Evolutionary conservation across 2,329 filamentous ascomycete species (phyloP).

Genomic region (Thielaviopsis musarum): DNA sequence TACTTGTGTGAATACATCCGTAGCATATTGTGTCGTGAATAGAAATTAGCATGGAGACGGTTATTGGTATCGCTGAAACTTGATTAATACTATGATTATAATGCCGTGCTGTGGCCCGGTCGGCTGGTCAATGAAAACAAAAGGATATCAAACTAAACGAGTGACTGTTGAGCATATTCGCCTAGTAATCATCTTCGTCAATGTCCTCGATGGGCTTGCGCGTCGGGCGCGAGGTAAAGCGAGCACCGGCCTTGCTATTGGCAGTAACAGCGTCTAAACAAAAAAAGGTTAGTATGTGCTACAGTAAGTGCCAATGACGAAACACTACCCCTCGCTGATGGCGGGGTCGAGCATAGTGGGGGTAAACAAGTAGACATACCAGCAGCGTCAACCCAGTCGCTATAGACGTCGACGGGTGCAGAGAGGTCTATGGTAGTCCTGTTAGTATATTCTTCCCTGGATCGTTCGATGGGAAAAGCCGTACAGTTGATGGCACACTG

Average conservation of each 20-base stretch:
- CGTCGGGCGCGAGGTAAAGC: constrained; percentile 8
- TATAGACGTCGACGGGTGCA: constrained; percentile 85
- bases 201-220: constrained; percentile 9
- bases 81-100: not conserved
- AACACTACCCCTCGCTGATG: not conserved
- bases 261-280: constrained; percentile 7
- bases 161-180: not conserved
- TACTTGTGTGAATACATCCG: not conserved
- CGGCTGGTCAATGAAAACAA: not conserved
- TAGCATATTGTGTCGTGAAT: too few species aligned
- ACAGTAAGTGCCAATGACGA: not conserved
- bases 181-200: constrained; percentile 8
- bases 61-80: not conserved
- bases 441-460: not conserved
- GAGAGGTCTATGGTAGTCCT: constrained; percentile 49
- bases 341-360: not conserved
- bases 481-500: constrained; percentile 86
- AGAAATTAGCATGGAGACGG: not conserved
- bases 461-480: constrained; percentile 16
- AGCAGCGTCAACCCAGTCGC: constrained; percentile 89
- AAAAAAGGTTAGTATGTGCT: not conserved
- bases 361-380: constrained; percentile 23
- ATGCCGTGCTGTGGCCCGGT: constrained; percentile 6
- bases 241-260: constrained; percentile 7
- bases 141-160: not conserved